Percentiles rank a stretch among this genome's conserved stretches.
Conservation (phyloP, 2,329 filamentous ascomycete species). For the Xylariaceae sp. region DNA sequence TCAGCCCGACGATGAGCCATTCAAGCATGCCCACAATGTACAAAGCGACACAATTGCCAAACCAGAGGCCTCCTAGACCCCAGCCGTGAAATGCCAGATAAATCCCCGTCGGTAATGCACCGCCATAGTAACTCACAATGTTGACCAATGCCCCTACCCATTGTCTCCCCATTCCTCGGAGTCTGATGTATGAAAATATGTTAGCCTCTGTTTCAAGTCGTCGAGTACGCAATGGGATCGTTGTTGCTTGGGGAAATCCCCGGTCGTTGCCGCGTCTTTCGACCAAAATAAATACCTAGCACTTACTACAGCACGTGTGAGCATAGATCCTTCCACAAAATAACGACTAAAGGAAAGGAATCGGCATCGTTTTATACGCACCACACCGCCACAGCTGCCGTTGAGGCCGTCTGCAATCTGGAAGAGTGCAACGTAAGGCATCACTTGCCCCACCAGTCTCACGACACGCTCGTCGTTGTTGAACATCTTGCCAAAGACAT, state of each 20-base stretch:
- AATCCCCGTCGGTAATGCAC: conserved; percentile 76
- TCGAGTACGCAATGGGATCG: too few species aligned
- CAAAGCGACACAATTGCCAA: conserved; percentile 77
- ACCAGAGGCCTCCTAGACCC: conserved; percentile 77
- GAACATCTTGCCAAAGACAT: conserved; percentile 76
- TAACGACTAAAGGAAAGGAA: too few species aligned
- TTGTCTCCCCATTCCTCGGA: conserved; percentile 82
- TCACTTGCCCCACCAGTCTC: conserved; percentile 68
- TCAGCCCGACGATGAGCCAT: conserved; percentile 75
- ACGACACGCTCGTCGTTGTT: conserved; percentile 75
- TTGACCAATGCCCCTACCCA: conserved; percentile 83
- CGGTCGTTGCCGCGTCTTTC: too few species aligned
- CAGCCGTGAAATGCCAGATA: conserved; percentile 84
- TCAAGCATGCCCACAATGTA: conserved; percentile 77
- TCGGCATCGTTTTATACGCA: too few species aligned
- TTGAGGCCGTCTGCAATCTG: conserved; percentile 88
- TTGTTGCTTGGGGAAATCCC: too few species aligned
- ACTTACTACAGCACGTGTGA: too few species aligned
- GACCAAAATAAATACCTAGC: too few species aligned
- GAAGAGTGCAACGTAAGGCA: conserved; percentile 85
- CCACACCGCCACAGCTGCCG: conserved; percentile 75
- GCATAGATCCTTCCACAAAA: too few species aligned
- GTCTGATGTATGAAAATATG: conserved; percentile 8
- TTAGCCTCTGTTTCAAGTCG: too few species aligned
- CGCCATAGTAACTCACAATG: conserved; percentile 78